Base-by-base conservation (phyloP, 2,329 filamentous ascomycete genomes). In the Penicillium brasilianum region DNA sequence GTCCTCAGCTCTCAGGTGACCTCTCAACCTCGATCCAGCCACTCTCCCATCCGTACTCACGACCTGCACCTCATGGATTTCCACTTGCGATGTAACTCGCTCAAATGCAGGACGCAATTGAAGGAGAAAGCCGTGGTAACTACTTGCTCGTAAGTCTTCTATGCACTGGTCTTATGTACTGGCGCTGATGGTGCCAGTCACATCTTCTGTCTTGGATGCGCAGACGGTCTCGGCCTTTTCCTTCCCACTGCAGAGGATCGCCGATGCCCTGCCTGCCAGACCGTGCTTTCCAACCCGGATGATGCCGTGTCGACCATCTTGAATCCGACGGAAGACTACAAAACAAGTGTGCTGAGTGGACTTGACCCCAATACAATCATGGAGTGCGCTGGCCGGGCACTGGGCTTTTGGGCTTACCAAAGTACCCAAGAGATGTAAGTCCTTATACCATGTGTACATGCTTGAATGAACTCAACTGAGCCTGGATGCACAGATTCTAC, bases 331-430 rank as follows among this genome's bases (percentile, higher is more conserved):
- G 93, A 97, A 70, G 92, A 96, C 66, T 96, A 95, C 81, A 96
- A 96, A 76, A 92, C 91, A 0, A 93, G 89, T 62, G 86, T 96
- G 0, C 81, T 97, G 11, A 92, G 91, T 71, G 94, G 94, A 0
- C 79, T 97, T 0, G 91, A 87, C 62, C 94, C 94, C 0, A 88
- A 84, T 36, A 83, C 89, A 32, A 90, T 97, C 65, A 92, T 96
- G 84, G 93, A 97, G 69, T 96, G 92, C 76, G 90, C 92, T 22
- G 88, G 89, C 5, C 85, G 91, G 66, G 92, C 89, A 1, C 77
- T 97, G 65, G 87, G 85, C 34, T 97, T 97, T 73, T 96, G 92
- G 89, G 88, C 87, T 32, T 97, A 96, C 70, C 93, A 97, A 73
- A 88, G 88, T 20, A 88, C 88, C 2, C 91, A 95, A 70, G 91